Conservation (phyloP, 345 rosid genomes). For the Corchorus olitorius region DNA sequence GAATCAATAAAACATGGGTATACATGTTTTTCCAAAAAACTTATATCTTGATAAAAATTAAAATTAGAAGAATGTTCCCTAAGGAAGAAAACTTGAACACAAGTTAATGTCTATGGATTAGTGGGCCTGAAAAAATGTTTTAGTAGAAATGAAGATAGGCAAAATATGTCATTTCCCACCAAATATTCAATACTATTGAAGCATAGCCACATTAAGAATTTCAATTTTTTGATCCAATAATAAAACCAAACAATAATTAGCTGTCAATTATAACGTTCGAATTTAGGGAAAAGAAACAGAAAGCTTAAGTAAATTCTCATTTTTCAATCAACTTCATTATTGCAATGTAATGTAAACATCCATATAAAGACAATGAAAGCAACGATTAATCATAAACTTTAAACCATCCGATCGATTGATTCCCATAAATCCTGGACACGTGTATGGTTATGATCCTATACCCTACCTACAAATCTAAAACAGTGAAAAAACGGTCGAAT, state of each 20-base stretch:
- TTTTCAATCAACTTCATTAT: background rate
- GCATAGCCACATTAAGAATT: background rate
- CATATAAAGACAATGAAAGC: background rate
- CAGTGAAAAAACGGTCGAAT: conserved; percentile 17
- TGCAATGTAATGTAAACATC: background rate
- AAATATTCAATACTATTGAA: background rate
- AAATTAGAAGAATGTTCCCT: background rate
- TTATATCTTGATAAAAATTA: background rate
- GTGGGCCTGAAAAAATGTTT: background rate
- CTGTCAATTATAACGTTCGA: conserved; percentile 11
- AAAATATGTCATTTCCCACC: background rate
- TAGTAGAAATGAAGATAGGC: no score
- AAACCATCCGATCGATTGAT: background rate
- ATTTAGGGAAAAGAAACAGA: background rate
- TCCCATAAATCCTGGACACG: background rate
- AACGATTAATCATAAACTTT: background rate
- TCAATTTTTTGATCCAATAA: background rate
- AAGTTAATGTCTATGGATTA: no score
- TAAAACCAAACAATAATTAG: conserved; percentile 5
- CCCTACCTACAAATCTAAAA: background rate
- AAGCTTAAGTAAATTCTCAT: background rate
- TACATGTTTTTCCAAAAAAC: no score
- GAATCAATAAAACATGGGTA: no score
- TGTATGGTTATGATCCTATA: background rate
- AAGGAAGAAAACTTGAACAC: background rate